Conservation (phyloP, 805 yeast species). For the Ogataea trehalophila region DNA sequence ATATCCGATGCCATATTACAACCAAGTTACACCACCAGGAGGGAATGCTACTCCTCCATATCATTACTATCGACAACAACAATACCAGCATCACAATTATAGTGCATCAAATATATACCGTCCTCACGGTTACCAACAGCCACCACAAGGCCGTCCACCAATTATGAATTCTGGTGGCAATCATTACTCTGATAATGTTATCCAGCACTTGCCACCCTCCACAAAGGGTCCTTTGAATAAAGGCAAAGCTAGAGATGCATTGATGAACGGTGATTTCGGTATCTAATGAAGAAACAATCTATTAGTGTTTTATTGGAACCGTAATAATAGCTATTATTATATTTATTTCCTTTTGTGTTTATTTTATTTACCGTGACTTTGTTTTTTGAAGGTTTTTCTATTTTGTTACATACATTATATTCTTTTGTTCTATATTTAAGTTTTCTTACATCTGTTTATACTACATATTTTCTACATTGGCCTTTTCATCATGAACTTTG, state of each 20-base stretch:
- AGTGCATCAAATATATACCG: background rate
- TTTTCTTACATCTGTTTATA: no score
- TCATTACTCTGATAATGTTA: constrained; percentile 35
- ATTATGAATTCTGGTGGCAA: background rate
- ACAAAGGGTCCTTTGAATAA: constrained; percentile 41
- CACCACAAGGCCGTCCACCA: background rate
- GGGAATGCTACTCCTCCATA: no score
- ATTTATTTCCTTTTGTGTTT: no score
- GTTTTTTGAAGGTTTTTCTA: no score
- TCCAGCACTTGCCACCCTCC: constrained; percentile 44
- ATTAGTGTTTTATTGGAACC: no score
- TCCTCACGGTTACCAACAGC: background rate
- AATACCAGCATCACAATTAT: background rate
- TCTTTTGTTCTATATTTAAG: no score
- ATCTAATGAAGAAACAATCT: constrained; percentile 32
- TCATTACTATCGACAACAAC: background rate
- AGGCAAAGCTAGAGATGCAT: constrained; percentile 57
- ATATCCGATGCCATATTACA: no score
- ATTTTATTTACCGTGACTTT: no score
- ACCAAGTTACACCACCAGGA: background rate
- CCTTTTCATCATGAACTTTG: no score
- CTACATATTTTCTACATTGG: no score
- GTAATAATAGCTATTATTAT: background rate
- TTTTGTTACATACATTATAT: no score
- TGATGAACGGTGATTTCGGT: constrained; percentile 65